Conservation (phyloP, 495 filamentous ascomycete genomes). For the Penicillium egyptiacum region DNA sequence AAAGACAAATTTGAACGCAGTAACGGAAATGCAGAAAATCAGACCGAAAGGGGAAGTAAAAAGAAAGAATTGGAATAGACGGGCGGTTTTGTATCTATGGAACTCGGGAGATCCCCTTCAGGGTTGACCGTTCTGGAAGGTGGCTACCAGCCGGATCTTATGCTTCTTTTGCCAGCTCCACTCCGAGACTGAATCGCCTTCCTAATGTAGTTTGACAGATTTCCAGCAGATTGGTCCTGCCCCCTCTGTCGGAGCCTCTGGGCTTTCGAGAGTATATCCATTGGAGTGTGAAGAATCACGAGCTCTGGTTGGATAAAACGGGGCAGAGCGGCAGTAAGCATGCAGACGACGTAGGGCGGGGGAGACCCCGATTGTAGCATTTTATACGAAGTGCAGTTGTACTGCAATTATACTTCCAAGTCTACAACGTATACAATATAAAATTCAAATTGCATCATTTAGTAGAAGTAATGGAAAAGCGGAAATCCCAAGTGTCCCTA, state of each 20-base stretch:
- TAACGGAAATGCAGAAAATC: constrained; percentile 1
- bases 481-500: background rate
- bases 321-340: background rate
- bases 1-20: background rate
- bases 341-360: background rate
- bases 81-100: constrained; percentile 10
- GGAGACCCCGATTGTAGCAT: background rate
- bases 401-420: background rate
- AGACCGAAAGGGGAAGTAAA: constrained; percentile 1
- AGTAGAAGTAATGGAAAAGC: background rate
- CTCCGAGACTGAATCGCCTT: constrained; percentile 24
- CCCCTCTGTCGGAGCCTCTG: constrained; percentile 22
- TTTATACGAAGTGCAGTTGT: background rate
- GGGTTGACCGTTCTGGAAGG: constrained; percentile 33
- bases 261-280: constrained; percentile 12
- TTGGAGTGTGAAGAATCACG: constrained; percentile 4
- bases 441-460: background rate
- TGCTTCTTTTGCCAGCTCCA: constrained; percentile 27
- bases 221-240: constrained; percentile 15
- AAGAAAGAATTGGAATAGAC: constrained; percentile 1
- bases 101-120: constrained; percentile 26
- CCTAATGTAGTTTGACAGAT: constrained; percentile 29
- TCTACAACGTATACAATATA: background rate
- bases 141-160: constrained; percentile 28
- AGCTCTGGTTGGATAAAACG: constrained; percentile 3